These are phyloP conservation scores for Saccharomyces hybrid DNA, from an alignment of 1,139 yeast genomes.

Conservation along the genomic window DNA sequence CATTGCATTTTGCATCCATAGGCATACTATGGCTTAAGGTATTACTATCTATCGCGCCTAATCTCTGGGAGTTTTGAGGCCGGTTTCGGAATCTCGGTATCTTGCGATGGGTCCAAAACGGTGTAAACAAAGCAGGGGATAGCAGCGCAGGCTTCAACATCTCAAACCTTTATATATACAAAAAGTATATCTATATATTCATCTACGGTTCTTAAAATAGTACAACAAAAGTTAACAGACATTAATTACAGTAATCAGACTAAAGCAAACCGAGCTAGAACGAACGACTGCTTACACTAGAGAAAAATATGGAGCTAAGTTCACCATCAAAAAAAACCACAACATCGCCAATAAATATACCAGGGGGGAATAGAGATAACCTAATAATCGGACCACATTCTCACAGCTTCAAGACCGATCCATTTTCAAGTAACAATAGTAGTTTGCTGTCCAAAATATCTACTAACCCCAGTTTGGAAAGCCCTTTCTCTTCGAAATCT, in stretches of 20 bases:
- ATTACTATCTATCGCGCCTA: not conserved
- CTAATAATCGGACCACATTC: not conserved
- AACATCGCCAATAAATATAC: not conserved
- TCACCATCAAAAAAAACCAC: not conserved
- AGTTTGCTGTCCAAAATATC: not conserved
- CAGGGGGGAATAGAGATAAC: not conserved
- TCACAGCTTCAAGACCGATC: not conserved
- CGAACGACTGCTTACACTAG: not conserved
- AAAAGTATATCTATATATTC: not conserved
- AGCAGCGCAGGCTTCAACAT: not conserved
- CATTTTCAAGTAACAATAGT: not conserved
- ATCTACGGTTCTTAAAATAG: not conserved
- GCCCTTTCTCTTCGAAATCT: conserved; percentile 1
- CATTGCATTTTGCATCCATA: not conserved
- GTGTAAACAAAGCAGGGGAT: not conserved
- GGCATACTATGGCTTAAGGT: not conserved
- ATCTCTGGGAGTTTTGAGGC: not conserved
- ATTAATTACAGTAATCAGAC: not conserved
- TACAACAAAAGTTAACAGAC: not conserved
- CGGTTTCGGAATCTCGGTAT: not conserved
- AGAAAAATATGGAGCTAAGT: not conserved
- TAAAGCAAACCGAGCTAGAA: not conserved
- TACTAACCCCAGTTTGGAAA: not conserved
- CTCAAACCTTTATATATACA: not conserved
- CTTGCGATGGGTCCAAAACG: not conserved